phyloP scores from a whole-genome alignment of 495 filamentous ascomycete genomes.

The Xylaria bambusicola region DNA sequence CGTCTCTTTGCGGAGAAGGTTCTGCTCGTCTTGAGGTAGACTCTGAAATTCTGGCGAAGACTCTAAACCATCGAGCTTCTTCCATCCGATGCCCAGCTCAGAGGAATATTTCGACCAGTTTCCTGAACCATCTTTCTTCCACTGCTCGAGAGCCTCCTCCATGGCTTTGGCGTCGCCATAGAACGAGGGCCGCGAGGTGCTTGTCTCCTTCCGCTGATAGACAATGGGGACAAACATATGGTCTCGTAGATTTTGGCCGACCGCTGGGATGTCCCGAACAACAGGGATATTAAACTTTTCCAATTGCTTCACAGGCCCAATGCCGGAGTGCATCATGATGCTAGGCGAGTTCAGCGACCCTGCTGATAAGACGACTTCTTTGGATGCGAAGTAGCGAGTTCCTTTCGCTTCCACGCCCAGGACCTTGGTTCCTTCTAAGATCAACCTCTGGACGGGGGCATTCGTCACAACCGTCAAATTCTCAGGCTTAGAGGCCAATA shows the following conservation, averaged over 20 bases:
- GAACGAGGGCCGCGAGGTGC: conserved; percentile 33
- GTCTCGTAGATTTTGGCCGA: conserved; percentile 62
- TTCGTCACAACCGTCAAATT: conserved; percentile 57
- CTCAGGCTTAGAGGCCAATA: conserved; percentile 42
- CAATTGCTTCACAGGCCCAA: conserved; percentile 58
- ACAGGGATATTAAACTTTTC: conserved; percentile 54
- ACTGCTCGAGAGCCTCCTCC: conserved; percentile 49
- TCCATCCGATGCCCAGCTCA: conserved; percentile 52
- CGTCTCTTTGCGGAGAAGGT: conserved; percentile 43
- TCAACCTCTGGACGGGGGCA: conserved; percentile 50
- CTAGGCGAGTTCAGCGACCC: conserved; percentile 62
- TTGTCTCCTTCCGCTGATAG: conserved; percentile 28
- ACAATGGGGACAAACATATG: conserved; percentile 41
- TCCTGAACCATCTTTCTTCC: conserved; percentile 49
- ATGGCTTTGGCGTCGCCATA: conserved; percentile 35
- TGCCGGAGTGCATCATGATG: conserved; percentile 65
- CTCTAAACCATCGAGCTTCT: conserved; percentile 50
- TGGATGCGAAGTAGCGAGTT: conserved; percentile 42
- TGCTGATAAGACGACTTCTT: conserved; percentile 61
- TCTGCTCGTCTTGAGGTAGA: conserved; percentile 42
- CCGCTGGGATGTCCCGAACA: conserved; percentile 46
- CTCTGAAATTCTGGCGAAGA: conserved; percentile 45
- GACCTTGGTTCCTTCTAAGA: conserved; percentile 54
- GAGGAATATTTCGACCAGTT: conserved; percentile 46
- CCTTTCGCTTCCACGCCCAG: conserved; percentile 51